Percentiles rank a stretch among this genome's conserved stretches.
phyloP scores from a whole-genome alignment of 371 early-diverging fungal genomes.

The Haplosporangium sp. region DNA sequence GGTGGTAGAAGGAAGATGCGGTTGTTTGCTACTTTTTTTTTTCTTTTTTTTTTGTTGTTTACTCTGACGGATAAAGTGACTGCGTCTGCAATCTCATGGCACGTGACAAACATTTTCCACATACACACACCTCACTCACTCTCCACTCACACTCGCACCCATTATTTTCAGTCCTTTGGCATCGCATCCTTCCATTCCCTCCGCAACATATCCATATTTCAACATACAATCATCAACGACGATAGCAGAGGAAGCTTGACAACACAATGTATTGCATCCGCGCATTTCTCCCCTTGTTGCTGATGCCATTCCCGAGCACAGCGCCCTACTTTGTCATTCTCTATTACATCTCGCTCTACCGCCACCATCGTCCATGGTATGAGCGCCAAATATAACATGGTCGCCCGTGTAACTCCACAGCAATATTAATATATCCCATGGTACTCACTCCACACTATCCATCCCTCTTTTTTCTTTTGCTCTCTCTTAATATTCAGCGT shows the following conservation, averaged over 20 bases:
- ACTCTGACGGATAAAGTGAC: not conserved
- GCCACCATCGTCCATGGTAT: constrained; percentile 77
- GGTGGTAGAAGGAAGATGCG: not conserved
- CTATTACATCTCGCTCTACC: constrained; percentile 70
- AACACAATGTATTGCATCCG: constrained; percentile 71
- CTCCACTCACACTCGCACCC: not conserved
- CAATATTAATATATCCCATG: not conserved
- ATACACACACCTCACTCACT: too few species aligned
- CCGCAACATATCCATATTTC: not conserved
- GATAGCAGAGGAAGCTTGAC: not conserved
- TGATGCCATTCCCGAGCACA: constrained; percentile 76
- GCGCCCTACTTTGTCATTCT: constrained; percentile 73
- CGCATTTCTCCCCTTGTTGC: constrained; percentile 71
- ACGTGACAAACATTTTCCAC: not conserved
- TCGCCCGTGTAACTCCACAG: not conserved
- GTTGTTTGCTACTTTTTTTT: constrained; percentile 4
- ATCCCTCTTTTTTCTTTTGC: not conserved
- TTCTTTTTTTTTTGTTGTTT: constrained; percentile 6
- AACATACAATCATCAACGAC: not conserved
- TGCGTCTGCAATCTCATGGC: not conserved
- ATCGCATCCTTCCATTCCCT: not conserved
- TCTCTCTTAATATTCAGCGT: constrained; percentile 54
- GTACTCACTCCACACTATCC: not conserved
- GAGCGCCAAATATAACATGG: not conserved
- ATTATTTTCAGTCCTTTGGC: not conserved